phyloP scores from a whole-genome alignment of 2,329 filamentous ascomycete genomes.

The Trichoderma endophyticum region DNA sequence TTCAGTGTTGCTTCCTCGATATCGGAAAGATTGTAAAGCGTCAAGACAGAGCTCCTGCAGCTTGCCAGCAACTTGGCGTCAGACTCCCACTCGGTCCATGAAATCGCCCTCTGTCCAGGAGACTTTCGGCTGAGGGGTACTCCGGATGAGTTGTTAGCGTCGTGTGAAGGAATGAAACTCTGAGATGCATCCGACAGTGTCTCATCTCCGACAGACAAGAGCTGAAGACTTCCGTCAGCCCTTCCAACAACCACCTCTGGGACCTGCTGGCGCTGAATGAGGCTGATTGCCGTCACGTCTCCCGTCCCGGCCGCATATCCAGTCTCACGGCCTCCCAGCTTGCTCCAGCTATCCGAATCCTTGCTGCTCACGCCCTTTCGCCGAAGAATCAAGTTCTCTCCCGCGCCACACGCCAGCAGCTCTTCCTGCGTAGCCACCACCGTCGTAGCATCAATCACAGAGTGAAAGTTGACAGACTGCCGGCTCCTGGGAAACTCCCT shows the following conservation, averaged over 20 bases:
- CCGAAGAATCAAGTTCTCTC: slow-evolving; percentile 49
- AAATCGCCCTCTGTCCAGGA: slow-evolving; percentile 27
- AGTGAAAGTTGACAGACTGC: slow-evolving; percentile 42
- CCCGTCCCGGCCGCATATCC: slow-evolving; percentile 45
- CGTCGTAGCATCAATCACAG: slow-evolving; percentile 46
- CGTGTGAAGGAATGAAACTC: slow-evolving; percentile 22
- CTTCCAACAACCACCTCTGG: slow-evolving; percentile 45
- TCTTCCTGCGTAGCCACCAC: slow-evolving; percentile 40
- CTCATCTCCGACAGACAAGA: slow-evolving; percentile 39
- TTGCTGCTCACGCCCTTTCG: slow-evolving; percentile 31
- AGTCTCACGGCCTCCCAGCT: slow-evolving; percentile 35
- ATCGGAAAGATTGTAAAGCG: slow-evolving; percentile 29
- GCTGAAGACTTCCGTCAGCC: slow-evolving; percentile 47
- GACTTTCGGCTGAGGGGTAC: slow-evolving; percentile 13
- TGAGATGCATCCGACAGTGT: slow-evolving; percentile 27
- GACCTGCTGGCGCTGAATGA: slow-evolving; percentile 36
- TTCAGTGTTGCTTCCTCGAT: slow-evolving; percentile 17
- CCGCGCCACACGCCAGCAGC: slow-evolving; percentile 49
- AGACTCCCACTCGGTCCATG: slow-evolving; percentile 35
- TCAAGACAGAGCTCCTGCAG: slow-evolving; percentile 31
- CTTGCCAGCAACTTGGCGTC: slow-evolving; percentile 30
- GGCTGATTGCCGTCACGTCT: slow-evolving; percentile 47
- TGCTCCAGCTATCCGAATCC: slow-evolving; percentile 34
- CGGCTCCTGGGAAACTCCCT: slow-evolving; percentile 23
- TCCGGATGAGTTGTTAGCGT: slow-evolving; percentile 4